These are phyloP conservation scores for Astrocystis sublimbata DNA, from an alignment of 495 filamentous ascomycete species.

Conservation along the genomic window DNA sequence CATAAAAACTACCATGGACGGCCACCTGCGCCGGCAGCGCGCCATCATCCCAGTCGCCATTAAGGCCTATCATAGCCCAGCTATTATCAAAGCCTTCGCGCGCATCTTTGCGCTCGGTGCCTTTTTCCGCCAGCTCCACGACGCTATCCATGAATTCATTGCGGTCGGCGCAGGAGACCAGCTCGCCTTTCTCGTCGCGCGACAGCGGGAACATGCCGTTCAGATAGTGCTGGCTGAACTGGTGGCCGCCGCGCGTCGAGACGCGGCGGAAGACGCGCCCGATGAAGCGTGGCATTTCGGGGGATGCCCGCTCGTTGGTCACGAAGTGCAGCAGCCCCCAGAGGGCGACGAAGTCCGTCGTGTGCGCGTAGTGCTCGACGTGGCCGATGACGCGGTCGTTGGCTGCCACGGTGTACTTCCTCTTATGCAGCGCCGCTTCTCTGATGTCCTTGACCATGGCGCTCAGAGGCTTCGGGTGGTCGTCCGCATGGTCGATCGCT, in stretches of 20 bases:
- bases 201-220: conserved; percentile 72
- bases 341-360: conserved; percentile 70
- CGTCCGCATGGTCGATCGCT: conserved; percentile 13
- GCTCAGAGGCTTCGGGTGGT: conserved; percentile 12
- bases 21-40: conserved; percentile 34
- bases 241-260: conserved; percentile 63
- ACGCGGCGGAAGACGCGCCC: conserved; percentile 72
- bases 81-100: conserved; percentile 43
- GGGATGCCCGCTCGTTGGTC: conserved; percentile 37
- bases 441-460: conserved; percentile 12
- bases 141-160: conserved; percentile 62
- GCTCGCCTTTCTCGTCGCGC: conserved; percentile 29
- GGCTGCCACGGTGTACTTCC: conserved; percentile 18
- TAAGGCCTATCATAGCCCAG: conserved; percentile 29
- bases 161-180: conserved; percentile 38
- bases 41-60: conserved; percentile 20
- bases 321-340: conserved; percentile 76
- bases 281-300: conserved; percentile 61
- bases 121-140: conserved; percentile 43
- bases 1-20: conserved; percentile 30
- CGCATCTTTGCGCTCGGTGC: conserved; percentile 37
- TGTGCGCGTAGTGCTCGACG: conserved; percentile 86
- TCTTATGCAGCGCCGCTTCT: conserved; percentile 11
- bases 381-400: conserved; percentile 59
- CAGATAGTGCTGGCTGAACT: conserved; percentile 80